These are phyloP conservation scores for Rhodotorula paludigena DNA, from an alignment of 768 basidiomycete species.

Conservation along the genomic window DNA sequence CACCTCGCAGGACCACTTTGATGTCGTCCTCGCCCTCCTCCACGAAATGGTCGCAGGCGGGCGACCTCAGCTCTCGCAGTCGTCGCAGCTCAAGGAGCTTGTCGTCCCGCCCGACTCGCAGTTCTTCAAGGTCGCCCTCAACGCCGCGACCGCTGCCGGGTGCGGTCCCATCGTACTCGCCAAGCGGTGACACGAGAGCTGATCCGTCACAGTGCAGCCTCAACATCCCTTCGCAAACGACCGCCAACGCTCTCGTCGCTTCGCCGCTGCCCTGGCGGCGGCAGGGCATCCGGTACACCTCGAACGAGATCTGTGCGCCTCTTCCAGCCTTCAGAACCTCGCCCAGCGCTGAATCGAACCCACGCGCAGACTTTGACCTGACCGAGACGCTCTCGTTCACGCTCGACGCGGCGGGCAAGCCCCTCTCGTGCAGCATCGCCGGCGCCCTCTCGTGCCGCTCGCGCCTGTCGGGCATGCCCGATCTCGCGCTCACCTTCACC, in stretches of 20 bases:
- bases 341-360: neutral
- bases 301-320: constrained; percentile 36
- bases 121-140: constrained; percentile 29
- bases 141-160: constrained; percentile 26
- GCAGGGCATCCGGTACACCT: constrained; percentile 33
- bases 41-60: constrained; percentile 35
- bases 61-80: constrained; percentile 23
- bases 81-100: constrained; percentile 25
- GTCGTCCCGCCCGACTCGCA: constrained; percentile 26
- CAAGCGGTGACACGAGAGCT: too few relatives aligned
- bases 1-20: constrained; percentile 35
- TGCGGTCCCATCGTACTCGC: too few relatives aligned
- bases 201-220: neutral
- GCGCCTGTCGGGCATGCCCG: constrained; percentile 34
- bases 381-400: constrained; percentile 17
- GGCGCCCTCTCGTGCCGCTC: constrained; percentile 27
- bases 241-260: constrained; percentile 23
- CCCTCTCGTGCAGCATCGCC: constrained; percentile 15
- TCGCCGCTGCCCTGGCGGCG: constrained; percentile 37
- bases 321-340: neutral
- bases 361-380: constrained; percentile 29
- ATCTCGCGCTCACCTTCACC: constrained; percentile 21
- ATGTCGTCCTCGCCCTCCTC: constrained; percentile 34
- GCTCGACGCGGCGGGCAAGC: constrained; percentile 13
- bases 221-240: constrained; percentile 13